Evolutionary conservation across 2,329 filamentous ascomycete genomes (phyloP).

Genomic region (Nemania sp.): DNA sequence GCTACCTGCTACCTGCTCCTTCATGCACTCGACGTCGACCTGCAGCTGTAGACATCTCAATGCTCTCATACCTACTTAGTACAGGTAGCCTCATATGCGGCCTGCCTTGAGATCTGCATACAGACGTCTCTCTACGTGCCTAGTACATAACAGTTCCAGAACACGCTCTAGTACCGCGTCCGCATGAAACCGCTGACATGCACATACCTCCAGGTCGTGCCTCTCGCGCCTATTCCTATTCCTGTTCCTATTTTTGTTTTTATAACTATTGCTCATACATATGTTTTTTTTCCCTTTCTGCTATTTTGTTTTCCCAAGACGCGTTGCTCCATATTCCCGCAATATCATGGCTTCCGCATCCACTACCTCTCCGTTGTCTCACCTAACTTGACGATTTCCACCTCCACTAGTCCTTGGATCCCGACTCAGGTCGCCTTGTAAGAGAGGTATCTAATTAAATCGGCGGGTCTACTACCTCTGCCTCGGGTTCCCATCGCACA

Average conservation of each 20-base stretch:
- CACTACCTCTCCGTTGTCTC: conserved; percentile 16
- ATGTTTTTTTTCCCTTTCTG: too few relatives aligned
- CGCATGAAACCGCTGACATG: conserved; percentile 16
- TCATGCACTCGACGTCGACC: conserved; percentile 19
- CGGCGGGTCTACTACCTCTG: conserved; percentile 9
- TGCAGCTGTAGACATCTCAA: conserved; percentile 10
- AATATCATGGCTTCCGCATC: conserved; percentile 17
- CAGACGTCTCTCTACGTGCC: conserved; percentile 10
- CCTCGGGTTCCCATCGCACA: background rate
- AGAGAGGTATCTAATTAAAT: background rate
- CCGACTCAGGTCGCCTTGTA: conserved; percentile 8
- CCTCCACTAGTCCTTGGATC: background rate
- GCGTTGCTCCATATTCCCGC: conserved; percentile 9
- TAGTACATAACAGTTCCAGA: conserved; percentile 15
- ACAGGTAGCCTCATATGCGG: conserved; percentile 26
- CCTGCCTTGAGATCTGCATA: conserved; percentile 28
- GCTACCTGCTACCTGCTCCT: background rate
- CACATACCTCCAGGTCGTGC: conserved; percentile 5
- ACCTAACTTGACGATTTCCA: conserved; percentile 13
- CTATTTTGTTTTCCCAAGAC: conserved; percentile 11
- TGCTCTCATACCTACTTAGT: conserved; percentile 8
- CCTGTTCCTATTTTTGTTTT: conserved; percentile 2
- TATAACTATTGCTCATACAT: background rate
- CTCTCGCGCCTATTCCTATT: background rate
- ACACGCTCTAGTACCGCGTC: conserved; percentile 18